phyloP scores from a whole-genome alignment of 257 asterid species.

The Rehmannia glutinosa region DNA sequence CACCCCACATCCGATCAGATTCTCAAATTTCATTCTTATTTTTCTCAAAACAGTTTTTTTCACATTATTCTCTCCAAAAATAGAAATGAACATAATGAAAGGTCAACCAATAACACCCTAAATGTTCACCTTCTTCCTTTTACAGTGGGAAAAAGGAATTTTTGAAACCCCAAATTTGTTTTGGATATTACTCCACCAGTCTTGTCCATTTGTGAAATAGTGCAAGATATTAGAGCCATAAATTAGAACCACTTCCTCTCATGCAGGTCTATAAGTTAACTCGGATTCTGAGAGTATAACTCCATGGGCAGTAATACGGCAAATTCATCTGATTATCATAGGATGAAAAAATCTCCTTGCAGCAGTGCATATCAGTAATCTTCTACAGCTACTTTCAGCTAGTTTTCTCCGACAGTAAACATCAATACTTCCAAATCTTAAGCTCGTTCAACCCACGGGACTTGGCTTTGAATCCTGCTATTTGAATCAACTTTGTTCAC shows the following conservation, averaged over 20 bases:
- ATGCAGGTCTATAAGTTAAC: constrained; percentile 64
- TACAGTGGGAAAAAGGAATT: too few relatives aligned
- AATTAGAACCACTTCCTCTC: constrained; percentile 10
- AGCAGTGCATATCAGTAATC: not conserved
- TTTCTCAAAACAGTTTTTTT: too few relatives aligned
- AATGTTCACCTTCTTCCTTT: too few relatives aligned
- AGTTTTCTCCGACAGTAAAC: not conserved
- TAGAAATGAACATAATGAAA: too few relatives aligned
- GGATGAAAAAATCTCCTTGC: constrained; percentile 13
- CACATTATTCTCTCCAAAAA: too few relatives aligned
- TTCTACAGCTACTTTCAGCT: not conserved
- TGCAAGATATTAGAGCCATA: constrained; percentile 6
- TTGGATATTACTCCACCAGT: too few relatives aligned
- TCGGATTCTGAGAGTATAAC: constrained; percentile 54
- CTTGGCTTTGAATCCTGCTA: constrained; percentile 2
- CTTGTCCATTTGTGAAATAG: not conserved
- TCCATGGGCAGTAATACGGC: not conserved
- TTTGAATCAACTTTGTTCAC: not conserved
- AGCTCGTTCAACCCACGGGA: too few relatives aligned
- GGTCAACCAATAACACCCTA: too few relatives aligned
- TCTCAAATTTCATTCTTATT: too few relatives aligned
- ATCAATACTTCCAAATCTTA: not conserved
- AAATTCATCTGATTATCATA: not conserved
- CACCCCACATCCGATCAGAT: too few relatives aligned
- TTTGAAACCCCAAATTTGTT: too few relatives aligned